Evolutionary conservation across 2,329 filamentous ascomycete species (phyloP), one percentile per base, ranked within the genome.

Genomic region (Fusarium algeriense): DNA sequence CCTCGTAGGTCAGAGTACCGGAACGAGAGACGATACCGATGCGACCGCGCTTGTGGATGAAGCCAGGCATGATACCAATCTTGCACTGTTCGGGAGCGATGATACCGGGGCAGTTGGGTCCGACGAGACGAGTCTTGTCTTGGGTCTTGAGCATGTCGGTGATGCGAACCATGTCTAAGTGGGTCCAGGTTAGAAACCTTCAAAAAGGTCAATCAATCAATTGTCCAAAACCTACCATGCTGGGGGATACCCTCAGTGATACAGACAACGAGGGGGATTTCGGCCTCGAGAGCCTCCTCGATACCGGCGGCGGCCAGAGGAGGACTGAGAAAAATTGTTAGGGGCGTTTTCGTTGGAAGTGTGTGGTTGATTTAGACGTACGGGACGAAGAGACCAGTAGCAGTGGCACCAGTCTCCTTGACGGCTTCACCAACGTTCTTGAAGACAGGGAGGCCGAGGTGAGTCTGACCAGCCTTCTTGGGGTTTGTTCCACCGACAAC

Each of bases 31-130:
- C 96, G 83, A 99, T 98, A 81, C 96, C 96, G 81, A 99, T 95
- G 83, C 96, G 95, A 78, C 96, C 96, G 84, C 95, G 94, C 90
- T 98, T 98, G 91, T 99, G 96, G 87, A 99, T 98, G 89, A 98
- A 98, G 79, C 96, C 96, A 74, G 96, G 82, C 96, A 99, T 98
- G 87, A 99, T 99, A 81, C 96, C 96, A 81, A 99, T 98, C 88
- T 99, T 99, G 91, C 96, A 99, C 90, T 97, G 95, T 78, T 95
- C 96, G 68, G 90, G 89, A 60, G 88, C 95, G 84, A 98, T 98
- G 85, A 98, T 95, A 83, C 95, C 96, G 73, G 96, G 96, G 88
- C 96, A 99, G 88, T 98, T 99, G 80, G 95, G 95, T 76, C 95
- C 95, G 70, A 98, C 94, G 79, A 99, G 89, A 81, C 96, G 93